Base-by-base conservation (phyloP, 2,329 filamentous ascomycete genomes). In the Mollisiaceae sp. region DNA sequence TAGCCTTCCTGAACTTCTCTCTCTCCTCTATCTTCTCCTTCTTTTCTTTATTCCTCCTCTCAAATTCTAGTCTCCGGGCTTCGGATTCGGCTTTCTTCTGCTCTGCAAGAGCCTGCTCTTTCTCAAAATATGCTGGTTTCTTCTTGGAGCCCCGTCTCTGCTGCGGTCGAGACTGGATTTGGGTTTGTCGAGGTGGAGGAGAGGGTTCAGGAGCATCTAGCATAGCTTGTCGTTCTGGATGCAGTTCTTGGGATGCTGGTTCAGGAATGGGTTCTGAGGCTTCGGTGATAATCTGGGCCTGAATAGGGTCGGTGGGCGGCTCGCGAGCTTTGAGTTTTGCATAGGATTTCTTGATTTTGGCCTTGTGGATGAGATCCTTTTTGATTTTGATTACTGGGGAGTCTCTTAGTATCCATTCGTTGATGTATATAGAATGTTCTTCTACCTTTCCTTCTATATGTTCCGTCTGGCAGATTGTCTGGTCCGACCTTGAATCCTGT, bases 271-370 rank as follows among this genome's bases (percentile, higher is more conserved):
- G 50, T 54, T 27, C 12, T 50, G 47, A 20, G 38, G 5, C n/a
- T 57, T 24, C 27, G 36, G 27, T 22, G 66, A 50, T 27, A 12
- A 32, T 11, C 43, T 75, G 72, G 60, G 18, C 14, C 3, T n/a
- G 11, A 73, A 72, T 5, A 6, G 65, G 35, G 45, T 68, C 66
- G 14, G 45, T 20, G 4, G 54, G 41, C 8, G 72, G 69, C 65
- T 76, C 74, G 61, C 72, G 72, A 47, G 88, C 88, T 78, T 94
- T 94, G 69, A 97, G 82, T 79, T 97, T 97, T 69, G 91, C 91
- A 76, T 97, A 97, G 50, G 91, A 87, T 79, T 97, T 97, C 80
- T 94, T 95, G 68, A 97, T 84, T 79, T 97, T 97, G 67, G 94
- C 93, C 78, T 95, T 96, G 78, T 93, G 88, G 73, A 98, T 97